Percentiles rank a stretch among this genome's conserved stretches.
Evolutionary conservation across 345 rosid species (phyloP).

Genomic region (Turnera subulata): DNA sequence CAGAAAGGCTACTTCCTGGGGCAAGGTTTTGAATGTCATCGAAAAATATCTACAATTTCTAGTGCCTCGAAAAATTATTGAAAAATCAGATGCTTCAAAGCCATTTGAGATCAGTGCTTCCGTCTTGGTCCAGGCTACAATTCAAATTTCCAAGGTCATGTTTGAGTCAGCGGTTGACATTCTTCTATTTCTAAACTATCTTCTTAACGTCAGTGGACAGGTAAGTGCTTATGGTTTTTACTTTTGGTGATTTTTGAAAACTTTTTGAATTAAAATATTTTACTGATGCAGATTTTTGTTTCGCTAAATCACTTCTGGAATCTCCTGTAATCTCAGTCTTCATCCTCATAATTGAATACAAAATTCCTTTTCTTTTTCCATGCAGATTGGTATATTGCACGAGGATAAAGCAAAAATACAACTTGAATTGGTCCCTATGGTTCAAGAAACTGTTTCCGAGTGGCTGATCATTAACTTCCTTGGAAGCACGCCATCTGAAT

Average conservation of each 20-base stretch:
- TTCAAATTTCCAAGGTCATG: slow-evolving; percentile 80
- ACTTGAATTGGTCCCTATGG: slow-evolving; percentile 81
- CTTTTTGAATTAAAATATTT: neutral
- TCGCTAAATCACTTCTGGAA: neutral
- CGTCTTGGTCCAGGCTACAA: slow-evolving; percentile 67
- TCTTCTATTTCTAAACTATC: slow-evolving; percentile 73
- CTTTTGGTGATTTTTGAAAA: neutral
- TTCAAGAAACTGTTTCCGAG: slow-evolving; percentile 78
- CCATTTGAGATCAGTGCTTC: slow-evolving; percentile 40
- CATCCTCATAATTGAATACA: neutral
- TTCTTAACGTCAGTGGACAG: slow-evolving; percentile 69
- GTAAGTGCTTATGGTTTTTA: slow-evolving; percentile 39
- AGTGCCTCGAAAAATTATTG: slow-evolving; percentile 62
- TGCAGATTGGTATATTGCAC: slow-evolving; percentile 68
- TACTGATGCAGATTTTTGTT: neutral
- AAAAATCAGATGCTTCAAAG: slow-evolving; percentile 39
- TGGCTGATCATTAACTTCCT: slow-evolving; percentile 78
- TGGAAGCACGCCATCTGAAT: slow-evolving; percentile 68
- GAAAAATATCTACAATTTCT: slow-evolving; percentile 63
- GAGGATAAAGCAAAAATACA: slow-evolving; percentile 66
- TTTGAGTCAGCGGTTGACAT: slow-evolving; percentile 78
- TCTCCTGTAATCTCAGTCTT: neutral
- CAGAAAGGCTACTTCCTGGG: slow-evolving; percentile 73
- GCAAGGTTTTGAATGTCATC: slow-evolving; percentile 53
- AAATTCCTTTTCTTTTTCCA: neutral